Base-by-base conservation (phyloP, 179 eudicot species). In the Camellia oleifera region DNA sequence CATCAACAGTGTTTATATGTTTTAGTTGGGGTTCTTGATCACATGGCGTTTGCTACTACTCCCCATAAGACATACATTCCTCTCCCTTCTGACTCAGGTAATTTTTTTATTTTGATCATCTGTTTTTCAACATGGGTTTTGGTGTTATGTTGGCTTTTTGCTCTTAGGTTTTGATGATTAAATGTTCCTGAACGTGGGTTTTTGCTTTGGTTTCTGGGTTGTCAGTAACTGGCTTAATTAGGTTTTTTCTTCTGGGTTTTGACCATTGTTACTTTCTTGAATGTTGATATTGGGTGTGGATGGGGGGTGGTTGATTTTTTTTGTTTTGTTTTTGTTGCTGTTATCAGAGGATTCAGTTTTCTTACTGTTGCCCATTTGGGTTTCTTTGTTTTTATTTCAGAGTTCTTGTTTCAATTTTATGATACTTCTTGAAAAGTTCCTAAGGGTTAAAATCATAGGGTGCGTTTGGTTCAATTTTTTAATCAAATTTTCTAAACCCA, bases 71-170 rank as follows among this genome's bases (percentile, higher is more conserved):
- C 92, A 78, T 84, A 82, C 84, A 83, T 87, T 80, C 95, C 93
- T 61, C 82, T 86, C 81, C 95, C 90, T 81, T 88, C 91, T 56
- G 84, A 84, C 85, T 80, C 88, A 61, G 93, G 95, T 88, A 48
- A 69, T 45, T 61, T 79, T 14, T 77, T 75, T 18, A 60, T 67
- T 67, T 56, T 45, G 76, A 52, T 53, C 3, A 72, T 17, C 44
- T 53, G 58, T 53, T 72, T 52, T 40, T 57, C 44, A 17, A 23
- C 65, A 0, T 56, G 77, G 77, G 20, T 23, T 74, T 56, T 40
- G 5, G 65, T 44, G 4, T 32, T 74, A 32, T 10, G 12, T 56
- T 17, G 50, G 62, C 6, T 6, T 3, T 75, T 42, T n/a, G 12
- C 4, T 57, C 15, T 1, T 13, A 13, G 61, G 69, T 18, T 44